These are phyloP conservation scores for Fagopyrum homotropicum DNA, from an alignment of 148 eudicot genomes.

Conservation along the genomic window DNA sequence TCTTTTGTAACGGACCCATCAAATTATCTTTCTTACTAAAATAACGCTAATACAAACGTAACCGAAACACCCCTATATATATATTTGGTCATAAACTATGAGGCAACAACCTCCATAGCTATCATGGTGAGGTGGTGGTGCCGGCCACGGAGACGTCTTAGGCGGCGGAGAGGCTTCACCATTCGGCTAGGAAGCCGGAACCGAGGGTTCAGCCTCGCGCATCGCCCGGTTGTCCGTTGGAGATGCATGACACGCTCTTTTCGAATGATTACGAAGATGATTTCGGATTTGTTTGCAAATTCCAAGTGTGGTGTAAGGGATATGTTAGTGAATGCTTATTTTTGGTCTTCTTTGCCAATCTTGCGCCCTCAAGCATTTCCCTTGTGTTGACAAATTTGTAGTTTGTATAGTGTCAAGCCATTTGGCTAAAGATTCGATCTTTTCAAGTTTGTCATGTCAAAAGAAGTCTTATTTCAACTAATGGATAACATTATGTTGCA, in stretches of 20 bases:
- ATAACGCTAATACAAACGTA: not conserved
- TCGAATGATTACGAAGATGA: conserved; percentile 42
- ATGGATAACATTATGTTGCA: too few species aligned
- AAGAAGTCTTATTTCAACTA: too few species aligned
- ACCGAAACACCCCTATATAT: not conserved
- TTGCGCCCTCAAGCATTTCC: conserved; percentile 71
- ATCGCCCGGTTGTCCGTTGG: conserved; percentile 57
- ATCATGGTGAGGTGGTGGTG: too few species aligned
- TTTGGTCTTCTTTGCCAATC: conserved; percentile 50
- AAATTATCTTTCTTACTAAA: not conserved
- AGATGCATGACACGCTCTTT: conserved; percentile 38
- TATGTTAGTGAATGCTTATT: conserved; percentile 37
- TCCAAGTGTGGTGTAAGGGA: conserved; percentile 24
- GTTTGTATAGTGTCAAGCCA: not conserved
- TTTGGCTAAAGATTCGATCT: not conserved
- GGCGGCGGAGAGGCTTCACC: conserved; percentile 31
- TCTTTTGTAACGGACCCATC: not conserved
- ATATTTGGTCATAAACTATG: not conserved
- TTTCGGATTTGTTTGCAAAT: conserved; percentile 29
- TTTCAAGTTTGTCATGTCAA: too few species aligned
- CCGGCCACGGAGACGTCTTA: not conserved
- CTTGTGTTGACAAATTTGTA: conserved; percentile 32
- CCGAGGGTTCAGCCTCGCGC: conserved; percentile 41
- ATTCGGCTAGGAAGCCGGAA: conserved; percentile 50
- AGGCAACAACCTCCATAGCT: not conserved